Conservation (phyloP, 2,329 filamentous ascomycete genomes). For the Colletotrichum liaoningense region DNA sequence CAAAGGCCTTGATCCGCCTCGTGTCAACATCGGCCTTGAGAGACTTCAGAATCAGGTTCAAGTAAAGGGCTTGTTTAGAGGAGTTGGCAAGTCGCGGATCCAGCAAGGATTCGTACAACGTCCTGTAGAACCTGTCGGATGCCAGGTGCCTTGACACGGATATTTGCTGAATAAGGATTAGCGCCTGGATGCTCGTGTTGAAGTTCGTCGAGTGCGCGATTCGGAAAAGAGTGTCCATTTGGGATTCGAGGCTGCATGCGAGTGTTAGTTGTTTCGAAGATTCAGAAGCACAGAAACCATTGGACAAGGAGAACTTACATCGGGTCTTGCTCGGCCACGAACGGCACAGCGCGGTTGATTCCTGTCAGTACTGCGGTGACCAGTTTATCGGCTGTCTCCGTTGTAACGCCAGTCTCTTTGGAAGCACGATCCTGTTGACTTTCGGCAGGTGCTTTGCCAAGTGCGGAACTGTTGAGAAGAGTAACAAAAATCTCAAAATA, state of each 20-base stretch:
- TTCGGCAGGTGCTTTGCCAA: constrained; percentile 19
- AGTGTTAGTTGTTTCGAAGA: neutral
- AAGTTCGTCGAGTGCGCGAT: constrained; percentile 99
- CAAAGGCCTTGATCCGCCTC: constrained; percentile 93
- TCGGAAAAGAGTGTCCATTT: constrained; percentile 93
- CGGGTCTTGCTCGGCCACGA: constrained; percentile 83
- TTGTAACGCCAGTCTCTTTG: constrained; percentile 44
- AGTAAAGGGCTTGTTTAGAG: constrained; percentile 94
- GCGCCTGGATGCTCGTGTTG: constrained; percentile 96
- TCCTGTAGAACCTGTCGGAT: constrained; percentile 93
- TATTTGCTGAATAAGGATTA: constrained; percentile 95
- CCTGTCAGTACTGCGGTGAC: constrained; percentile 92
- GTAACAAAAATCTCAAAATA: constrained; percentile 92
- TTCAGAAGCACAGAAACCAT: constrained; percentile 8
- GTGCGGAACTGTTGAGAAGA: constrained; percentile 70
- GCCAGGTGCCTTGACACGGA: constrained; percentile 83
- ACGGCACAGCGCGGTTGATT: constrained; percentile 95
- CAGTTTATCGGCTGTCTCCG: constrained; percentile 88
- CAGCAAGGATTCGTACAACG: constrained; percentile 92
- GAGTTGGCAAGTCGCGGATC: constrained; percentile 90
- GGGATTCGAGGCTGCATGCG: constrained; percentile 76
- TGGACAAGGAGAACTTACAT: constrained; percentile 63
- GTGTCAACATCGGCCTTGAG: constrained; percentile 91
- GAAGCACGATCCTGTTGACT: constrained; percentile 8
- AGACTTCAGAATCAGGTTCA: constrained; percentile 90